Conservation (phyloP, 1,284 basidiomycete genomes). For the Melampsora medusae region DNA sequence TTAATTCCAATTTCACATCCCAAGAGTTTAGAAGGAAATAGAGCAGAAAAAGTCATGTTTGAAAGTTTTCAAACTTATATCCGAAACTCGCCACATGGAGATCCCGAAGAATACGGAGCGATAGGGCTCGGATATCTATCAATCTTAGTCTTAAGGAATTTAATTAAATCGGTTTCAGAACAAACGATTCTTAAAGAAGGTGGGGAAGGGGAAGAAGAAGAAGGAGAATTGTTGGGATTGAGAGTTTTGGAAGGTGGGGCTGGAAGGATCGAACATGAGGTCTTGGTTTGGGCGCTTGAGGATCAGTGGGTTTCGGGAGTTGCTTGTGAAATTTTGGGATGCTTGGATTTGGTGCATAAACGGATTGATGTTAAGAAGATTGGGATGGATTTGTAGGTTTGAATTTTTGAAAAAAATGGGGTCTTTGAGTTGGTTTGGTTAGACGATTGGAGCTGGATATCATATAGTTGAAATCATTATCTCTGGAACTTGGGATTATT, state of each 20-base stretch:
- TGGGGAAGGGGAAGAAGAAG: background rate
- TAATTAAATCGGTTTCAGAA: conserved; percentile 14
- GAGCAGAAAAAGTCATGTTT: background rate
- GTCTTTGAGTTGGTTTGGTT: too few species aligned
- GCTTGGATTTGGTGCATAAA: too few species aligned
- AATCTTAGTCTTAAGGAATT: conserved; percentile 23
- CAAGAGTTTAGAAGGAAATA: background rate
- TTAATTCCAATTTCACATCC: background rate
- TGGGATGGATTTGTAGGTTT: too few species aligned
- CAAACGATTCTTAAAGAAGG: background rate
- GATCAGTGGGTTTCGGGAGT: background rate
- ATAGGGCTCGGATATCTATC: conserved; percentile 32
- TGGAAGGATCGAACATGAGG: background rate
- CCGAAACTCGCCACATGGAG: background rate
- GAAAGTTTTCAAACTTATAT: background rate
- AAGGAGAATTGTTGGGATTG: background rate
- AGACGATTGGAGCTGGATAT: too few species aligned
- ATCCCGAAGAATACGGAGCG: conserved; percentile 7
- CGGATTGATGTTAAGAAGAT: too few species aligned
- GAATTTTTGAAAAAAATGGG: too few species aligned
- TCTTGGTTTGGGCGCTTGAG: background rate
- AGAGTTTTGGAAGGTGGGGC: background rate
- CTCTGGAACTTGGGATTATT: too few species aligned
- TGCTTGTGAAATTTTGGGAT: too few species aligned
- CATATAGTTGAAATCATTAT: too few species aligned